Percentiles rank a stretch among this genome's conserved stretches.
phyloP scores from a whole-genome alignment of 1,284 basidiomycete genomes.

The Malassezia arunalokei region DNA sequence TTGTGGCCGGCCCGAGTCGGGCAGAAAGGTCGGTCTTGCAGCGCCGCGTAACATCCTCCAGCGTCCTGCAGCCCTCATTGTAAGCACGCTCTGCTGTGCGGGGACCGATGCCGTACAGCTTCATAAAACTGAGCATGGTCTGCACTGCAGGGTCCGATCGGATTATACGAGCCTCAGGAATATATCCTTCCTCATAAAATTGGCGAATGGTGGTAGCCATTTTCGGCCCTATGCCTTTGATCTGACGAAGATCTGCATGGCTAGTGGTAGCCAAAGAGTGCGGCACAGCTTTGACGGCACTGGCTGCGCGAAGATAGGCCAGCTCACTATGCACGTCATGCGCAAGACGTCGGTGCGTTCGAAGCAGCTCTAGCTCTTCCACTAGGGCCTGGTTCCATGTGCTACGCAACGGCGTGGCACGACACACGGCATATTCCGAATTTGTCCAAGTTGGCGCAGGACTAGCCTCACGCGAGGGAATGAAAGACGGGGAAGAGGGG shows the following conservation, averaged over 20 bases:
- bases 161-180: slow-evolving; percentile 35
- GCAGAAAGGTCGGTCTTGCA: slow-evolving; percentile 15
- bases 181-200: slow-evolving; percentile 21
- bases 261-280: slow-evolving; percentile 10
- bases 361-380: slow-evolving; percentile 29
- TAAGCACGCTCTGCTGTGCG: slow-evolving; percentile 29
- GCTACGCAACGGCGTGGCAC: slow-evolving; percentile 10
- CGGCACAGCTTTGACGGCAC: slow-evolving; percentile 34
- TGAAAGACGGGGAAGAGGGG: neutral
- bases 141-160: slow-evolving; percentile 23
- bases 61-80: slow-evolving; percentile 26
- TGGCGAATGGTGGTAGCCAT: slow-evolving; percentile 26
- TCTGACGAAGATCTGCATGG: slow-evolving; percentile 15
- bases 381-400: slow-evolving; percentile 31
- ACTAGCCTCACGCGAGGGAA: neutral
- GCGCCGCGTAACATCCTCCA: slow-evolving; percentile 27
- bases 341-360: slow-evolving; percentile 28
- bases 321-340: slow-evolving; percentile 29
- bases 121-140: slow-evolving; percentile 28
- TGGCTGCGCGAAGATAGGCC: slow-evolving; percentile 38
- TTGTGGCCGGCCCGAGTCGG: slow-evolving; percentile 5
- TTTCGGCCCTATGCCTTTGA: slow-evolving; percentile 39
- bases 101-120: slow-evolving; percentile 39
- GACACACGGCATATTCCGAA: slow-evolving; percentile 7
- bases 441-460: neutral